Conservation (phyloP, 2,329 filamentous ascomycete species). For the Aureobasidium namibiae region DNA sequence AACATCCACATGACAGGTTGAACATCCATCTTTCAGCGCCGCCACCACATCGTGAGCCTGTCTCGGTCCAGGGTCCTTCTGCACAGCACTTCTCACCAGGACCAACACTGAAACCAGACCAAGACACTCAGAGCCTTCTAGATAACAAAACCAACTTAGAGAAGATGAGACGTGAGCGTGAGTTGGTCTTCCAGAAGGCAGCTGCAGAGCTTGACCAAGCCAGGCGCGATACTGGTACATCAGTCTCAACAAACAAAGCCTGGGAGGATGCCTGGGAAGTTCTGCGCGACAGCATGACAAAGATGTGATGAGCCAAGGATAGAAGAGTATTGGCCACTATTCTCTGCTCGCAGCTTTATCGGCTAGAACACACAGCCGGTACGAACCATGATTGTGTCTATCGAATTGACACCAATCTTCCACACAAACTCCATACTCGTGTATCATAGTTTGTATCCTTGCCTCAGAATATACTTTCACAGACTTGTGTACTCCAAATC, state of each 20-base stretch:
- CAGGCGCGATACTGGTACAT: neutral
- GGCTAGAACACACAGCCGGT: too few relatives aligned
- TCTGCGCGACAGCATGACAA: neutral
- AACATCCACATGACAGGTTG: neutral
- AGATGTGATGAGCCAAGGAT: neutral
- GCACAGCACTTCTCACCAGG: neutral
- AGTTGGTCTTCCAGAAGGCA: neutral
- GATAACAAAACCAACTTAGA: neutral
- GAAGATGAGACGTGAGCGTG: neutral
- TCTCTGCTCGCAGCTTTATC: neutral
- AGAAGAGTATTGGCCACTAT: too few relatives aligned
- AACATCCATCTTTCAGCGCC: neutral
- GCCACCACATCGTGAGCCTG: neutral
- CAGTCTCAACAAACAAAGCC: neutral
- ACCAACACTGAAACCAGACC: neutral
- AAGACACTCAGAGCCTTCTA: neutral
- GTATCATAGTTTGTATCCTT: too few relatives aligned
- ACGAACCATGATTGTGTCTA: too few relatives aligned
- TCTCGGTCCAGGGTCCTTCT: neutral
- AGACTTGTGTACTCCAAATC: too few relatives aligned
- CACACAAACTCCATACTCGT: too few relatives aligned
- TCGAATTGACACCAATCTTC: neutral
- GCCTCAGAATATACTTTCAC: too few relatives aligned
- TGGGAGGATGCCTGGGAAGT: neutral
- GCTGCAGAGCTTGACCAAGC: neutral